Evolutionary conservation across 306 rosid genomes (phyloP).

Genomic region (Cicer arietinum): DNA sequence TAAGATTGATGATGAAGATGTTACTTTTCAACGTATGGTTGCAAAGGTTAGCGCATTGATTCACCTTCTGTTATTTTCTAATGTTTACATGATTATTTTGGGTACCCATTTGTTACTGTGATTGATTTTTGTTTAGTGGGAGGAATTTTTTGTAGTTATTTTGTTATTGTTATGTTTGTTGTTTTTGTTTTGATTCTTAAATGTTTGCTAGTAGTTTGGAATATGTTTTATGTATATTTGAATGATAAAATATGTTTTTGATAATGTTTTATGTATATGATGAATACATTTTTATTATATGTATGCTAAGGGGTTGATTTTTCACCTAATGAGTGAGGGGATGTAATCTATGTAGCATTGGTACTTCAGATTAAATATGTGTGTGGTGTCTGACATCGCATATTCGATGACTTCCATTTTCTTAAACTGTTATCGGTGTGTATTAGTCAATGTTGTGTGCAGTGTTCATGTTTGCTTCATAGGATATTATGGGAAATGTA

Average conservation of each 20-base stretch:
- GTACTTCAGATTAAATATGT: too few species aligned
- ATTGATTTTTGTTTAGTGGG: neutral
- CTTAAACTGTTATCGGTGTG: too few species aligned
- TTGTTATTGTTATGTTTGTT: neutral
- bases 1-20: slow-evolving; percentile 92
- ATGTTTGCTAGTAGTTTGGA: neutral
- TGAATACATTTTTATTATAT: too few species aligned
- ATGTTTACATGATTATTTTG: neutral
- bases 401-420: too few species aligned
- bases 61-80: slow-evolving; percentile 48
- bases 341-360: neutral
- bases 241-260: neutral
- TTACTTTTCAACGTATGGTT: slow-evolving; percentile 98
- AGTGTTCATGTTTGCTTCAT: too few species aligned
- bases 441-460: too few species aligned
- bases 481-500: neutral
- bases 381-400: too few species aligned
- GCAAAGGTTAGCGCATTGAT: slow-evolving; percentile 99
- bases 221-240: neutral
- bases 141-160: neutral
- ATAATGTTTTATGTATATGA: neutral
- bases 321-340: neutral
- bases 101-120: neutral
- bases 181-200: neutral
- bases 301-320: neutral